Evolutionary conservation across 1,139 yeast genomes (phyloP), one percentile per base, ranked within the genome.

Genomic region (Eremothecium cymbalariae): DNA sequence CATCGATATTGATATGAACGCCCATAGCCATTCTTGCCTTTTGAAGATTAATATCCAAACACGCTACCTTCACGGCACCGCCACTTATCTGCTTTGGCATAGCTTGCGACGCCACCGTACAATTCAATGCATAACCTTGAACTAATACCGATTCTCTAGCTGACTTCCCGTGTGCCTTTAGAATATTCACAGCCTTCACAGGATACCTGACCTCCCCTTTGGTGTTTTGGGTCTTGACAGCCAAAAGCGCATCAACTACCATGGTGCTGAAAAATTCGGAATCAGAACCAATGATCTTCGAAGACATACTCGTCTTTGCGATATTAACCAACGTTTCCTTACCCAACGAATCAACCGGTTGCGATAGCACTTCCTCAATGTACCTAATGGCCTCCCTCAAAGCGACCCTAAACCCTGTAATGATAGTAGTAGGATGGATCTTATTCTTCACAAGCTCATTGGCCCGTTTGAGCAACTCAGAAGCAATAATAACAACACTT

Each of bases 21-120:
- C 99, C 99, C 78, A 93, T 77, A 25, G 97, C 95, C 97, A 93
- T 86, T 60, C 88, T 77, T 6, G 96, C 90, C 61, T 88, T 90
- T 61, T 93, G 98, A 55, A 93, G 67, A 61, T 93, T 90, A 63
- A 93, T 75, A 62, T 93, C 99, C 55, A 93, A 70, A 48, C 90
- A 80, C 4, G 98, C 99, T 55, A 93, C 85, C 55, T 80, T 83
- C 25, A 57, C 57, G 36, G 50, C 51, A 25, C 59, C 59, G 18
- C 57, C 59, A 33, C 94, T 94, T 33, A 93, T 65, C 32, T 71
- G 68, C 52, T 83, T 85, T 46, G 74, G 70, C 98, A 93, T 93
- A 14, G 97, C 97, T 63, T 90, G 97, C 8, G 95, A 83, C 2
- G 97, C 98, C 43, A 90, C 86, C 0, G 98, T 90, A 66, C 97